These are phyloP conservation scores for Cercospora canescens DNA, from an alignment of 2,329 filamentous ascomycete genomes.

Conservation along the genomic window DNA sequence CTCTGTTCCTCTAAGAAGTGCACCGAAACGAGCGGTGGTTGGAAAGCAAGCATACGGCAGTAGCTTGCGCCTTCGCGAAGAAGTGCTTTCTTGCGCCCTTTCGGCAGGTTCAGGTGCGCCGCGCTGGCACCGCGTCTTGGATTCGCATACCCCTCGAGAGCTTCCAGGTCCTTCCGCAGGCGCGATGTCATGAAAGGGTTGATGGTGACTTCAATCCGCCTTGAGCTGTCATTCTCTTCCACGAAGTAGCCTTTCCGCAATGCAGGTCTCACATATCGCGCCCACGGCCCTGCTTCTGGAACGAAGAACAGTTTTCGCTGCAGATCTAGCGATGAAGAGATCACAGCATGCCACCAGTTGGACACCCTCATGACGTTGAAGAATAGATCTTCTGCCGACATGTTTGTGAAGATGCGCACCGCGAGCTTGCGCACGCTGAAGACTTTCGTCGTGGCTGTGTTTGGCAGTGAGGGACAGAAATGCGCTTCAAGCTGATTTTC, in stretches of 20 bases:
- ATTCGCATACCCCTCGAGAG: not conserved
- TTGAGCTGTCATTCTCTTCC: not conserved
- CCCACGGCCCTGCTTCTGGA: not conserved
- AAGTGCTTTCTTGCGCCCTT: not conserved
- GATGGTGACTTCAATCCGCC: not conserved
- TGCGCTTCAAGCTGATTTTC: not conserved
- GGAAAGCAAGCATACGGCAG: constrained; percentile 2
- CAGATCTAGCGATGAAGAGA: constrained; percentile 5
- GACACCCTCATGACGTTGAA: constrained; percentile 5
- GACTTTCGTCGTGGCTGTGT: not conserved
- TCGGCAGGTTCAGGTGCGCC: not conserved
- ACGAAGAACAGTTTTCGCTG: constrained; percentile 20
- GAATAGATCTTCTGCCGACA: constrained; percentile 18
- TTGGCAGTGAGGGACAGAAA: not conserved
- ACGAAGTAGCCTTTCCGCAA: not conserved
- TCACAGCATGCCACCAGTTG: constrained; percentile 2
- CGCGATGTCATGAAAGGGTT: not conserved
- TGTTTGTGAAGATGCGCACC: constrained; percentile 6
- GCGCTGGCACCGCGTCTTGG: not conserved
- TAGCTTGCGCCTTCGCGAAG: not conserved
- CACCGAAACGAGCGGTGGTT: not conserved
- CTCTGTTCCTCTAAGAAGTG: not conserved
- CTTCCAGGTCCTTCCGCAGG: not conserved
- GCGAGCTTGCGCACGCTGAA: not conserved
- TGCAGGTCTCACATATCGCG: not conserved